A percentile compares a stretch with the other conserved stretches of the same genome.
phyloP scores from a whole-genome alignment of 2,329 filamentous ascomycete genomes.

The Stachybotrys chlorohalonatus region DNA sequence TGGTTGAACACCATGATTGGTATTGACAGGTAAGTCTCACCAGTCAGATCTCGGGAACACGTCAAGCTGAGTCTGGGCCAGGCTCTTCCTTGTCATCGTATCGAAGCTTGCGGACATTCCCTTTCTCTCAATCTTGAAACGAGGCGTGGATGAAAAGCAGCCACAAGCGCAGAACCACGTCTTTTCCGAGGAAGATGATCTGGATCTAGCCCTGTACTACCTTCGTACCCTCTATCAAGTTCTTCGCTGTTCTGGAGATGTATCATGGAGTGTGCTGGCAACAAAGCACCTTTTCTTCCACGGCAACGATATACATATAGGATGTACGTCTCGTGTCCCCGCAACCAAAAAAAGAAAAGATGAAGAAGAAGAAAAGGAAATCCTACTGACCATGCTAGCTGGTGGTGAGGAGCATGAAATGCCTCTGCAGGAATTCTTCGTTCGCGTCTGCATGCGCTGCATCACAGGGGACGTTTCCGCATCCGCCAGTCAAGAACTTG shows the following conservation, averaged over 20 bases:
- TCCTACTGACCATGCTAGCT: conserved; percentile 22
- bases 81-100: conserved; percentile 53
- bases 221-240: conserved; percentile 67
- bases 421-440: conserved; percentile 58
- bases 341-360: not conserved
- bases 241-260: conserved; percentile 55
- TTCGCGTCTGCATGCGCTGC: conserved; percentile 56
- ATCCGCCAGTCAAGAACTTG: conserved; percentile 14
- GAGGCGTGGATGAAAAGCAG: conserved; percentile 6
- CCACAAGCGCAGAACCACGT: conserved; percentile 4
- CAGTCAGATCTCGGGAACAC: not conserved
- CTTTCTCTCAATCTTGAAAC: conserved; percentile 31
- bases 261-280: conserved; percentile 62
- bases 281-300: conserved; percentile 37
- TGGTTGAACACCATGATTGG: conserved; percentile 67
- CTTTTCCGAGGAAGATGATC: conserved; percentile 52
- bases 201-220: conserved; percentile 71
- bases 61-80: conserved; percentile 16
- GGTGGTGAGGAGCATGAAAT: conserved; percentile 44
- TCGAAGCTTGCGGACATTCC: conserved; percentile 46
- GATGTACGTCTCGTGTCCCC: conserved; percentile 34
- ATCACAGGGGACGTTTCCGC: conserved; percentile 27
- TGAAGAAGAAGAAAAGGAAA: not conserved
- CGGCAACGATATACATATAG: conserved; percentile 22
- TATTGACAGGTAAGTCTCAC: conserved; percentile 46